Base-by-base conservation (phyloP, 2,329 filamentous ascomycete genomes). In the Ascochyta lentis region DNA sequence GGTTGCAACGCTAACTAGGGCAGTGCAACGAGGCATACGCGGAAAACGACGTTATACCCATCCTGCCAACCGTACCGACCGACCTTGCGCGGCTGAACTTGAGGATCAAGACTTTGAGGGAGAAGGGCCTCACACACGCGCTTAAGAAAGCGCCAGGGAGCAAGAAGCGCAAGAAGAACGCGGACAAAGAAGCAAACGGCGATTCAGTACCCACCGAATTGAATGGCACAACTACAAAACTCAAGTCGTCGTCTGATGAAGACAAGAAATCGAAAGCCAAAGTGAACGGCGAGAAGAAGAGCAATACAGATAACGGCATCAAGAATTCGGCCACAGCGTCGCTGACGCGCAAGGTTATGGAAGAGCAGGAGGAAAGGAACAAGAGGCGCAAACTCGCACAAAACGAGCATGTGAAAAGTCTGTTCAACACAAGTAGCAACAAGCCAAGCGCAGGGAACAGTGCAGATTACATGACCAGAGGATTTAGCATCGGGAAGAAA, bases 291-390 rank as follows among this genome's bases (percentile, higher is more conserved):
- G 46, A 51, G 24, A 50, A 27, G 37, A 45, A 44, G 3, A 37
- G 35, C 5, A 22, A 22, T 44, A 35, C n/a, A 59, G 51, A 46
- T 35, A 77, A 82, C 49, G 86, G 89, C 10, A 96, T 98, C 75
- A 96, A 96, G 74, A 96, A 98, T 66, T 81, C 91, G 0, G 85
- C 91, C 51, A 95, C 95, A 0, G 93, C 94, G 0, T 89, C 87
- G 3, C 78, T 99, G 39, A 96, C 94, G 0, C 90, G 90, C 0
- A 92, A 88, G 65, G 93, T 99, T 0, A 75, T 98, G 24, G 89
- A 89, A 23, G 94, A 98, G 68, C 91, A 97, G 73, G 90, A 94
- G 46, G 87, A 89, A 68, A 83, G 85, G 52, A 92, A 92, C 63
- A 96, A 94, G 78, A 81, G 88, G 63, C 82, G 90, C 58, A 96